phyloP scores from a whole-genome alignment of 2,329 filamentous ascomycete genomes.

The Fusarium falciforme region DNA sequence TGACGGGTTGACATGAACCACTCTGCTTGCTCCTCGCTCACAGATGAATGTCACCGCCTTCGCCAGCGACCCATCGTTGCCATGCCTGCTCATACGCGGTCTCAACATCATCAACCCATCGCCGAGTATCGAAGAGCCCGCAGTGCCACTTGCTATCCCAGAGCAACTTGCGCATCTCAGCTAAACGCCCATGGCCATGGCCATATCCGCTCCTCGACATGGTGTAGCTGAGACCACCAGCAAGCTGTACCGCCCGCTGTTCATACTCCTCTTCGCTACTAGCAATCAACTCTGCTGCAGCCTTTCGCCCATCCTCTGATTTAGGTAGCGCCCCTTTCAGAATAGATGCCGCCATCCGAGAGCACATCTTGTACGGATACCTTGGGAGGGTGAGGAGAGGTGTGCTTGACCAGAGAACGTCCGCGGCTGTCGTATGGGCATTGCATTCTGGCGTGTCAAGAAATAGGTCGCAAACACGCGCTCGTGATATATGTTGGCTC shows the following conservation, averaged over 20 bases:
- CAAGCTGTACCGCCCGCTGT: slow-evolving; percentile 76
- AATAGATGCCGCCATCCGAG: slow-evolving; percentile 96
- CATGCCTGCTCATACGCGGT: slow-evolving; percentile 89
- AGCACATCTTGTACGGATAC: slow-evolving; percentile 99
- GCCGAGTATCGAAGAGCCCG: slow-evolving; percentile 87
- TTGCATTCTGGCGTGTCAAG: slow-evolving; percentile 98
- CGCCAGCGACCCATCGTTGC: slow-evolving; percentile 85
- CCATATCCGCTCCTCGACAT: slow-evolving; percentile 58
- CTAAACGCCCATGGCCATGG: slow-evolving; percentile 74
- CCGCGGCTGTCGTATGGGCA: slow-evolving; percentile 95
- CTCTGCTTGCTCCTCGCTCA: slow-evolving; percentile 35
- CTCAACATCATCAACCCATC: slow-evolving; percentile 93
- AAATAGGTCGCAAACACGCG: slow-evolving; percentile 92
- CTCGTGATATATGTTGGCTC: slow-evolving; percentile 90
- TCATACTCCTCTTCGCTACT: slow-evolving; percentile 86
- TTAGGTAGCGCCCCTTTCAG: slow-evolving; percentile 88
- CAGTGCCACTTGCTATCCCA: slow-evolving; percentile 88
- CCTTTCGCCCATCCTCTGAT: slow-evolving; percentile 71
- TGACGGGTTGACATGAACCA: neutral
- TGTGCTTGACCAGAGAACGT: slow-evolving; percentile 96
- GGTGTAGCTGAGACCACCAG: slow-evolving; percentile 70
- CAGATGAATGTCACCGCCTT: slow-evolving; percentile 94
- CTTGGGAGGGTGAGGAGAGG: slow-evolving; percentile 90
- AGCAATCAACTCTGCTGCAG: slow-evolving; percentile 81
- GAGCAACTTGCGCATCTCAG: slow-evolving; percentile 82